Conservation (phyloP, 352 stramenopile genomes). For the Globisporangium carolinianum region DNA sequence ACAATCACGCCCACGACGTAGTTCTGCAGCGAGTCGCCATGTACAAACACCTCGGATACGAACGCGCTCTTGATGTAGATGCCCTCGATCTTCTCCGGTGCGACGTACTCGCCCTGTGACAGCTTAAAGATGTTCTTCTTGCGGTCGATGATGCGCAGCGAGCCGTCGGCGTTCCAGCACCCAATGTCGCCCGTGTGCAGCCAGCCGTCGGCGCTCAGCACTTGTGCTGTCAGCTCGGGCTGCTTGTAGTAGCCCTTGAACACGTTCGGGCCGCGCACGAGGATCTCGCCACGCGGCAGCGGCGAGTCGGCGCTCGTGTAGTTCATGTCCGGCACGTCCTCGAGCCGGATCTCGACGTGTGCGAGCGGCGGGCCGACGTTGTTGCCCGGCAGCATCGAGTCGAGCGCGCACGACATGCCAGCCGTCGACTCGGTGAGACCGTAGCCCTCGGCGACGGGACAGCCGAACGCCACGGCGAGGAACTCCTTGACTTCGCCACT, state of each 20-base stretch:
- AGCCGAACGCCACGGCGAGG: conserved; percentile 89
- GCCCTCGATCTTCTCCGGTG: conserved; percentile 95
- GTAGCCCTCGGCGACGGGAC: conserved; percentile 91
- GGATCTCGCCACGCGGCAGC: conserved; percentile 72
- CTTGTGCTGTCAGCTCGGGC: conserved; percentile 84
- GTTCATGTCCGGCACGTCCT: conserved; percentile 95
- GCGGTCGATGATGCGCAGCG: conserved; percentile 85
- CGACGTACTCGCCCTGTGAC: conserved; percentile 93
- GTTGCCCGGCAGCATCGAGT: conserved; percentile 39
- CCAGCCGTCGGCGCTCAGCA: conserved; percentile 90
- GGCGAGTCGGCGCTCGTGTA: conserved; percentile 72
- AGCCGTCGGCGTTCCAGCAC: conserved; percentile 89
- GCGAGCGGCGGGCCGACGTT: conserved; percentile 89
- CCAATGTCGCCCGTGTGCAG: conserved; percentile 97
- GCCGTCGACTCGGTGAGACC: conserved; percentile 88
- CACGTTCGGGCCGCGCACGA: conserved; percentile 80
- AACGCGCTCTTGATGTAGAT: conserved; percentile 88
- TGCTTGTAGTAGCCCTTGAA: conserved; percentile 95
- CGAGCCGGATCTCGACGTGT: conserved; percentile 87
- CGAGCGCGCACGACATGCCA: conserved; percentile 26
- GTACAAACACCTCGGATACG: conserved; percentile 91
- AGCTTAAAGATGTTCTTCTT: conserved; percentile 95
- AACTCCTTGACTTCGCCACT: conserved; percentile 91
- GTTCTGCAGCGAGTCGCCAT: conserved; percentile 93
- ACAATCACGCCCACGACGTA: conserved; percentile 92